phyloP scores from a whole-genome alignment of 2,329 filamentous ascomycete species.

The Cladosporium sp. region DNA sequence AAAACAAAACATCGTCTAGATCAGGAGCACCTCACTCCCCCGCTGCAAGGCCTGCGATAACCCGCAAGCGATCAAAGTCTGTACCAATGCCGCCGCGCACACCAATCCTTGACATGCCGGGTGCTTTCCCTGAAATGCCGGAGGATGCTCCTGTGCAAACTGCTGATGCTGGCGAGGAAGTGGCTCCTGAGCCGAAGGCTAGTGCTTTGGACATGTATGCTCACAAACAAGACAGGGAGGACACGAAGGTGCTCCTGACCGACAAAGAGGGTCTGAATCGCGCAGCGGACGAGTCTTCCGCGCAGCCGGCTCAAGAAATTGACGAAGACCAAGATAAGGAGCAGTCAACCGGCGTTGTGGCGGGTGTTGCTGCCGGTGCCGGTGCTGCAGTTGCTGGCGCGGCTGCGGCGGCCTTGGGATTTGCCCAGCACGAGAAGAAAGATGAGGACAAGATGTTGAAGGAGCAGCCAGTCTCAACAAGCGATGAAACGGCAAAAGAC shows the following conservation, averaged over 20 bases:
- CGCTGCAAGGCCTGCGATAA: slow-evolving; percentile 16
- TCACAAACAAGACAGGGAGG: background rate
- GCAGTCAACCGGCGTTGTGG: background rate
- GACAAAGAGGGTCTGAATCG: background rate
- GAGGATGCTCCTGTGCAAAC: background rate
- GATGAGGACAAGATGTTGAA: background rate
- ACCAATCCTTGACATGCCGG: slow-evolving; percentile 15
- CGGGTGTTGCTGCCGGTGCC: slow-evolving; percentile 1
- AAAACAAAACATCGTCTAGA: background rate
- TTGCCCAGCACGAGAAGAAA: background rate
- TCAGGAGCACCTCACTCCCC: slow-evolving; percentile 19
- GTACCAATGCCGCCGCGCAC: slow-evolving; percentile 20
- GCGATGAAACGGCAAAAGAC: background rate
- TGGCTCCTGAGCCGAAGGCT: background rate
- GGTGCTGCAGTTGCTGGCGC: slow-evolving; percentile 1
- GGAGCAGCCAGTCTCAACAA: background rate
- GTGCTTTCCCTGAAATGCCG: slow-evolving; percentile 15
- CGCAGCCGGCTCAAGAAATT: background rate
- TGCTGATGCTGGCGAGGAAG: background rate
- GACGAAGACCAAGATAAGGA: background rate
- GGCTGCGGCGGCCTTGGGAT: background rate
- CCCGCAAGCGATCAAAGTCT: slow-evolving; percentile 23
- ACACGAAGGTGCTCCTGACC: slow-evolving; percentile 2
- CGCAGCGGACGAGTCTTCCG: background rate
- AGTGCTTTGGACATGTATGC: slow-evolving; percentile 1